Percentiles rank a stretch among this genome's conserved stretches.
Evolutionary conservation across 2,329 filamentous ascomycete species (phyloP).

Genomic region (Calonectria henricotiae): DNA sequence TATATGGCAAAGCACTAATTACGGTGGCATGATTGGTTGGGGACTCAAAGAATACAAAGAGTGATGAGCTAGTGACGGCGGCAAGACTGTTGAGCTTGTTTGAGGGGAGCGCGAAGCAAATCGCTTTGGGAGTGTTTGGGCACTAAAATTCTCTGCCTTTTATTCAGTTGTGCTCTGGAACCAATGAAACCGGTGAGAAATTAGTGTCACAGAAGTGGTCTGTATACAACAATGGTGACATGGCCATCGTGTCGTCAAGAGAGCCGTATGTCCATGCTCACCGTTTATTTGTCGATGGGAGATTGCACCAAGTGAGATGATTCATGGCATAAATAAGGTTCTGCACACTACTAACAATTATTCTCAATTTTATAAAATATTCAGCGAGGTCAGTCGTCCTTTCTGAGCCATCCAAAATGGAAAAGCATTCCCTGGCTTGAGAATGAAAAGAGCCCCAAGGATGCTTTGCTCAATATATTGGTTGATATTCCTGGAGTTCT

Average conservation of each 20-base stretch:
- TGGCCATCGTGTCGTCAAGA: conserved; percentile 15
- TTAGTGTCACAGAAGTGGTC: conserved; percentile 3
- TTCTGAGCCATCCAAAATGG: conserved; percentile 15
- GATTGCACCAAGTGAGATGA: conserved; percentile 9
- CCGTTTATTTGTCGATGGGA: conserved; percentile 18
- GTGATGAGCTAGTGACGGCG: background rate
- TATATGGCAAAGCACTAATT: conserved; percentile 5
- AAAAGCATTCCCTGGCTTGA: conserved; percentile 21
- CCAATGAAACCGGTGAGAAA: background rate
- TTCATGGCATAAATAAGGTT: no score
- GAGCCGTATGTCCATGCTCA: background rate
- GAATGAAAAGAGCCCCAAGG: conserved; percentile 16
- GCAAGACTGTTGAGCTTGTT: conserved; percentile 13
- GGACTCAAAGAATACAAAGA: background rate
- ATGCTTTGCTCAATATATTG: conserved; percentile 20
- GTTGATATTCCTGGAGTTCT: conserved; percentile 17
- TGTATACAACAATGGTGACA: background rate
- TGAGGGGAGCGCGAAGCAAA: background rate
- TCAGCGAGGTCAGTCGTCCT: conserved; percentile 5
- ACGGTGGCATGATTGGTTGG: background rate
- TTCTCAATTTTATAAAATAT: conserved; percentile 3
- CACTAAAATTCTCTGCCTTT: background rate
- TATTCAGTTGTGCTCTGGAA: conserved; percentile 13
- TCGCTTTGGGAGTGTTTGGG: background rate
- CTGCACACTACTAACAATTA: no score